Evolutionary conservation across 1,284 basidiomycete genomes (phyloP).

Genomic region (Sanguinoderma infundibulare): DNA sequence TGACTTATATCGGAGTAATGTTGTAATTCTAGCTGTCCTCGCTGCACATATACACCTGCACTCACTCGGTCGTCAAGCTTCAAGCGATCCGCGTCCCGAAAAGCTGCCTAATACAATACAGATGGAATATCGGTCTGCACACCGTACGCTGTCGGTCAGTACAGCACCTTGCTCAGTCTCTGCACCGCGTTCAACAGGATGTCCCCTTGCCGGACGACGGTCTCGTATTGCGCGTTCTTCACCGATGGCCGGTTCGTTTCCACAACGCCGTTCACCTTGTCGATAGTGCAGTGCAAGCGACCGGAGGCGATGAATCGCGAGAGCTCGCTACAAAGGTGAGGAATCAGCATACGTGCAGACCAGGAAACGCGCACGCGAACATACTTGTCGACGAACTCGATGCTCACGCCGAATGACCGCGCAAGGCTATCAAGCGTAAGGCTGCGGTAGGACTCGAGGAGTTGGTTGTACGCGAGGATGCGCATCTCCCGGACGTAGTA

Average conservation of each 20-base stretch:
- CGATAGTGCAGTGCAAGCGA: slow-evolving; percentile 90
- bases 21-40: slow-evolving; percentile 7
- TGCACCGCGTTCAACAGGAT: slow-evolving; percentile 83
- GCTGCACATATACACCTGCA: not conserved
- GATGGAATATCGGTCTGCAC: not conserved
- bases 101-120: slow-evolving; percentile 25
- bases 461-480: slow-evolving; percentile 91
- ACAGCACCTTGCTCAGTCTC: slow-evolving; percentile 75
- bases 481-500: slow-evolving; percentile 97
- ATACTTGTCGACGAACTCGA: slow-evolving; percentile 87
- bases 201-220: slow-evolving; percentile 89
- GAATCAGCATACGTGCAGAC: not conserved
- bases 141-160: slow-evolving; percentile 41
- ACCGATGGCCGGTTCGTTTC: slow-evolving; percentile 90
- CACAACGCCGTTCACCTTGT: slow-evolving; percentile 93
- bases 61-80: not conserved
- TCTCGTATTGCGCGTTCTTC: slow-evolving; percentile 92
- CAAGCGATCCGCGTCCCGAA: not conserved
- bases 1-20: not conserved
- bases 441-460: slow-evolving; percentile 91
- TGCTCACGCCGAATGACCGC: slow-evolving; percentile 88
- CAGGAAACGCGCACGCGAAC: slow-evolving; percentile 25
- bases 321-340: slow-evolving; percentile 66
- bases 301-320: slow-evolving; percentile 92
- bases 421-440: slow-evolving; percentile 90